Conservation (phyloP, 2,329 filamentous ascomycete genomes). For the Colletotrichum chlorophyti region DNA sequence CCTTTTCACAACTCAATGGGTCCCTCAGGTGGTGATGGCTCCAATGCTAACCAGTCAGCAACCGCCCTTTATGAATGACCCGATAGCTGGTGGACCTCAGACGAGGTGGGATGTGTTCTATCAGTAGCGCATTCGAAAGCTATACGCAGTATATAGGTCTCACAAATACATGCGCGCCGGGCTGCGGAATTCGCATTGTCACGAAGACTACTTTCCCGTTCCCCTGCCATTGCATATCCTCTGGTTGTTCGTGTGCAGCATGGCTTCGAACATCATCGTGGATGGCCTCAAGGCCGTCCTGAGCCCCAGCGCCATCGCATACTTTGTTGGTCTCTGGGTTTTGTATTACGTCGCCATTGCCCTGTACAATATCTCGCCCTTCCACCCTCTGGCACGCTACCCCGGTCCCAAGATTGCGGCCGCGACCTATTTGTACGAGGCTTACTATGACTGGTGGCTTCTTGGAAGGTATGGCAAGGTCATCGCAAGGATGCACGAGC, state of each 20-base stretch:
- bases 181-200: not conserved
- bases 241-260: not conserved
- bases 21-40: not conserved
- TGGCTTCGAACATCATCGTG: slow-evolving; percentile 7
- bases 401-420: slow-evolving; percentile 23
- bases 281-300: slow-evolving; percentile 8
- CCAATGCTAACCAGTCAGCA: slow-evolving; percentile 1
- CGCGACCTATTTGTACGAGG: slow-evolving; percentile 19
- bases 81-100: not conserved
- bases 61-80: slow-evolving; percentile 11
- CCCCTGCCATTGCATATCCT: not conserved
- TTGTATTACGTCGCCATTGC: slow-evolving; percentile 9
- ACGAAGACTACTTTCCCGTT: not conserved
- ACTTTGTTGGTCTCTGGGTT: slow-evolving; percentile 7
- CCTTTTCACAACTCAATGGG: not conserved
- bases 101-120: not conserved
- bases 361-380: slow-evolving; percentile 22
- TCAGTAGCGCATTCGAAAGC: not conserved
- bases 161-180: slow-evolving; percentile 3
- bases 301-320: slow-evolving; percentile 11
- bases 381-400: slow-evolving; percentile 21
- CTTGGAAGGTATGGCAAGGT: slow-evolving; percentile 23
- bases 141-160: slow-evolving; percentile 14
- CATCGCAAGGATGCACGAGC: slow-evolving; percentile 23
- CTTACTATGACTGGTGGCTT: slow-evolving; percentile 23